Percentiles rank a stretch among this genome's conserved stretches.
Evolutionary conservation across 208 protist species (phyloP).

Genomic region (Herpetomonas samuelpessoai): DNA sequence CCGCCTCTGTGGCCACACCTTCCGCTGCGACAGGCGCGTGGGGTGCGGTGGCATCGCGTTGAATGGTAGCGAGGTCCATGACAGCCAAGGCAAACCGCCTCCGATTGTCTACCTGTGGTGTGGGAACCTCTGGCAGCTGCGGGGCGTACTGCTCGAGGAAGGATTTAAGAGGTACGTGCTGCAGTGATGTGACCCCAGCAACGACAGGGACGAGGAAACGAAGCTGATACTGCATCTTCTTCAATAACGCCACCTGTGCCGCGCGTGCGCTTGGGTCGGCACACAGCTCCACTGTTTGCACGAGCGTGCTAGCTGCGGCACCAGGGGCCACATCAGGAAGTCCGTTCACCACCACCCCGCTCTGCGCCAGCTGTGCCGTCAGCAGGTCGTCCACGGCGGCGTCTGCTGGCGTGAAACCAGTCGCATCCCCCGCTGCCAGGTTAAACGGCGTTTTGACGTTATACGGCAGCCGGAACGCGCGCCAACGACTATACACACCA

Average conservation of each 20-base stretch:
- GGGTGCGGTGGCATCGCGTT: conserved; percentile 17
- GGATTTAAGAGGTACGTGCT: conserved; percentile 19
- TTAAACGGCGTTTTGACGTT: conserved; percentile 62
- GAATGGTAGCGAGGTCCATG: conserved; percentile 34
- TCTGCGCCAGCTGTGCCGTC: conserved; percentile 25
- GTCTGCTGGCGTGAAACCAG: conserved; percentile 22
- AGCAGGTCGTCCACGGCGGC: conserved; percentile 58
- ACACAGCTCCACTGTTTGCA: conserved; percentile 18
- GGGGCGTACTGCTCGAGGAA: conserved; percentile 30
- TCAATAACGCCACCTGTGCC: conserved; percentile 33
- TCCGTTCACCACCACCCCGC: conserved; percentile 8
- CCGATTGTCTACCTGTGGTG: not conserved
- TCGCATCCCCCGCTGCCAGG: not conserved
- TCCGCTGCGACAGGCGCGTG: not conserved
- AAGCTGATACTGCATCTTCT: conserved; percentile 38
- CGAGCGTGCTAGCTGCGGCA: conserved; percentile 22
- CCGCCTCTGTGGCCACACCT: not conserved
- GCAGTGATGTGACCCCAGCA: conserved; percentile 41
- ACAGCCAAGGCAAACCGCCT: conserved; percentile 8
- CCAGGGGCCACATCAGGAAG: conserved; percentile 26
- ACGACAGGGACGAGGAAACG: conserved; percentile 69
- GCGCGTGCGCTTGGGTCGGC: conserved; percentile 13
- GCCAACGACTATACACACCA: conserved; percentile 84
- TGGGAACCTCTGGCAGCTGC: not conserved
- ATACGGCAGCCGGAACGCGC: conserved; percentile 84